Evolutionary conservation across 2,329 filamentous ascomycete genomes (phyloP), one percentile per base, ranked within the genome.

Genomic region (Dothidotthia symphoricarpi): DNA sequence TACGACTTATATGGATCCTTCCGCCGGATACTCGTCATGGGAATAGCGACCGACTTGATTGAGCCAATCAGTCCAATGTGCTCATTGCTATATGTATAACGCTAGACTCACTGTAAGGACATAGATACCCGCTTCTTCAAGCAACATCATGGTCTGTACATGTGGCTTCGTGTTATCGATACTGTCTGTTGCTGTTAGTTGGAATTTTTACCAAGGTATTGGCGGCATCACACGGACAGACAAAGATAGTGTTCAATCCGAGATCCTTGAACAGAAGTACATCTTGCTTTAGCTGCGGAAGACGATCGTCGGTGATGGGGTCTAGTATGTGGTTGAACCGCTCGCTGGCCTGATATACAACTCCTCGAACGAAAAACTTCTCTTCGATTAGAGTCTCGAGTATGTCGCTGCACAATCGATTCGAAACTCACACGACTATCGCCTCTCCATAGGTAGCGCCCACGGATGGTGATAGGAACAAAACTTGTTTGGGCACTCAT

Each of bases 51-150:
- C 43, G 39, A 47, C 12, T n/a, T 14, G 6, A 6, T 27, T n/a
- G 25, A 11, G 25, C 25, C 5, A 22, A 22, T 22, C 5, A 22
- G 19, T 22, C 9, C 9, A 9, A 9, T 22, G 9, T 5, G 19
- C 5, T 22, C 19, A 22, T 9, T 22, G 19, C 9, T 5, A 9
- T 22, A 22, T 6, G 9, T 22, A 22, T 22, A 9, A 5, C 9
- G 9, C 19, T 22, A 9, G 19, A 22, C 36, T 3, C 7, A 15
- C 24, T 6, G 37, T 43, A 31, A 40, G 38, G 3, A 48, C 36
- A n/a, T 48, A 43, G 13, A 48, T 43, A 15, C 45, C 42, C 16
- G 39, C 39, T 29, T 48, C 36, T 22, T 48, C 39, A 16, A 48
- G 42, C 22, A 48, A 13, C 13, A 41, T 45, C 42, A 48, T 48